Evolutionary conservation across 2,329 filamentous ascomycete species (phyloP).

Genomic region (Pseudogymnoascus verrucosus): DNA sequence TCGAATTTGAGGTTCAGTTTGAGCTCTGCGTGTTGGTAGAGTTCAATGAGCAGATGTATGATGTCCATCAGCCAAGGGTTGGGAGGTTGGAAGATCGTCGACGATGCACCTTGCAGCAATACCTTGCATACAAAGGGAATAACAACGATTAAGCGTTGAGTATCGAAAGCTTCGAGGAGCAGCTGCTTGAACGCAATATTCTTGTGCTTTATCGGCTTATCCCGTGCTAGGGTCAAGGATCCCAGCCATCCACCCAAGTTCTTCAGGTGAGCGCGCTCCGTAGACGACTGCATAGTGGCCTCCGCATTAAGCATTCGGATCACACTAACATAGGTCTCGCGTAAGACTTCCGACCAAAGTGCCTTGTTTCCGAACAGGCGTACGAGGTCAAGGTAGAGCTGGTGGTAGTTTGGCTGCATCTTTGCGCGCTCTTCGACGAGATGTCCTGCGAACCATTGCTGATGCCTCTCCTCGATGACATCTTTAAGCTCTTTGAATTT

Average conservation of each 20-base stretch:
- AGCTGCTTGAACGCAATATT: slow-evolving; percentile 97
- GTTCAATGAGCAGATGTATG: slow-evolving; percentile 78
- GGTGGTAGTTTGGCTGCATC: slow-evolving; percentile 93
- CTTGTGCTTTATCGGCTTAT: slow-evolving; percentile 91
- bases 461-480: slow-evolving; percentile 69
- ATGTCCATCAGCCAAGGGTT: slow-evolving; percentile 99
- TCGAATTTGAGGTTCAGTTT: slow-evolving; percentile 98
- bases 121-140: slow-evolving; percentile 99
- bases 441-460: slow-evolving; percentile 95
- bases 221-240: slow-evolving; percentile 81
- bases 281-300: slow-evolving; percentile 71
- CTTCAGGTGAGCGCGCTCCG: slow-evolving; percentile 82
- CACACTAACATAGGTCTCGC: slow-evolving; percentile 85
- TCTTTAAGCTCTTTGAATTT: slow-evolving; percentile 78
- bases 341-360: slow-evolving; percentile 81
- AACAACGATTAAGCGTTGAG: slow-evolving; percentile 80
- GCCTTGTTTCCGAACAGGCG: slow-evolving; percentile 70
- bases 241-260: slow-evolving; percentile 93
- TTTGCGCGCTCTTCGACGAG: slow-evolving; percentile 94
- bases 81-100: slow-evolving; percentile 83
- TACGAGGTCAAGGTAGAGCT: slow-evolving; percentile 84
- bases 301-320: slow-evolving; percentile 86
- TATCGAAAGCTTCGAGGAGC: slow-evolving; percentile 87
- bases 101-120: slow-evolving; percentile 72
- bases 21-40: slow-evolving; percentile 87